These are phyloP conservation scores for Herpetomonas muscarum DNA, from an alignment of 208 protist genomes.

Conservation along the genomic window DNA sequence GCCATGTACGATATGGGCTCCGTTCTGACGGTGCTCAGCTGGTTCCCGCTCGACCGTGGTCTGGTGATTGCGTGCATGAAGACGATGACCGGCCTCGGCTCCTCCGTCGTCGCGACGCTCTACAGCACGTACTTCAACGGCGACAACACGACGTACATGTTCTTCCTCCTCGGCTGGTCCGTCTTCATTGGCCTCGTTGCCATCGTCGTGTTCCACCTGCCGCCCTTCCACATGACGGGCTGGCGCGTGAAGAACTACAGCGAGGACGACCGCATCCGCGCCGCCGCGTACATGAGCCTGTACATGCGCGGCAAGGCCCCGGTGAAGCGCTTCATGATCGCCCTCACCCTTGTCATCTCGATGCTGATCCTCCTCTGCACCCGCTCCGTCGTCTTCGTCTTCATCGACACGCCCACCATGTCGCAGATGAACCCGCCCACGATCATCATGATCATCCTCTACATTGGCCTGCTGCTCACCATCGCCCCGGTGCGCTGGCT, in stretches of 20 bases:
- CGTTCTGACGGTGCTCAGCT: conserved; percentile 39
- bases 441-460: conserved; percentile 41
- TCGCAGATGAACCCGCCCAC: conserved; percentile 20
- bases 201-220: conserved; percentile 29
- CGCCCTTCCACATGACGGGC: conserved; percentile 42
- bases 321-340: conserved; percentile 28
- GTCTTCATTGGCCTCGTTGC: conserved; percentile 25
- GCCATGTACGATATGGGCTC: conserved; percentile 49
- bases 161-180: conserved; percentile 30
- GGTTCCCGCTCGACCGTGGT: conserved; percentile 46
- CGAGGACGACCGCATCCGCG: conserved; percentile 17
- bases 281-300: conserved; percentile 23
- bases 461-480: conserved; percentile 19
- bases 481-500: conserved; percentile 16
- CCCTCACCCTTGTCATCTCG: conserved; percentile 24
- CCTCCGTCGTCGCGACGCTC: conserved; percentile 32
- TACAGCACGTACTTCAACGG: conserved; percentile 36
- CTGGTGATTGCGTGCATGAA: conserved; percentile 36
- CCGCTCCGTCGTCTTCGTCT: conserved; percentile 40
- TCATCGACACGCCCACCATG: conserved; percentile 19
- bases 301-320: conserved; percentile 30
- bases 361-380: conserved; percentile 28
- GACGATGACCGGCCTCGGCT: conserved; percentile 37
- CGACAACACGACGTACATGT: conserved; percentile 31
- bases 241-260: conserved; percentile 29